Conservation (phyloP, 2,329 filamentous ascomycete genomes). For the Coniochaeta hoffmannii region DNA sequence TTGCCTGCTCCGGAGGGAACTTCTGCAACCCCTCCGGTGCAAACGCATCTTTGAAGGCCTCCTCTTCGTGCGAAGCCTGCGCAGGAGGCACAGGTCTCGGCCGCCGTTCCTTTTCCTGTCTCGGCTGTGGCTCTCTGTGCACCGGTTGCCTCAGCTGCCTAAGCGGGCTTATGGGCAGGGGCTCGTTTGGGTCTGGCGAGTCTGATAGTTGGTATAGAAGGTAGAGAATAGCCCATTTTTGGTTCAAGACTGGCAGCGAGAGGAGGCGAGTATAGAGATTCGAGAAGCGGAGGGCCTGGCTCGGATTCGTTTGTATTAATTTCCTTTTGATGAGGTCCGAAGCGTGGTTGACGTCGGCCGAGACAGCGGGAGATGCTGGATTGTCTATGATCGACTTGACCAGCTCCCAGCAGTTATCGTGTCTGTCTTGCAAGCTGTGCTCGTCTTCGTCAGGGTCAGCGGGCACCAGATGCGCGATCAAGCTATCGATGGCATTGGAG, state of each 20-base stretch:
- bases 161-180: constrained; percentile 34
- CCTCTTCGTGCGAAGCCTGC: constrained; percentile 34
- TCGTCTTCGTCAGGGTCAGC: constrained; percentile 58
- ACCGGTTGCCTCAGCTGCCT: constrained; percentile 24
- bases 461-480: constrained; percentile 69
- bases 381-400: constrained; percentile 45
- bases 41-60: constrained; percentile 44
- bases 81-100: constrained; percentile 27
- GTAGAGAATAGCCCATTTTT: constrained; percentile 96
- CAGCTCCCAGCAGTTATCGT: constrained; percentile 52
- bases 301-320: constrained; percentile 70
- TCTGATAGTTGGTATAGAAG: constrained; percentile 80
- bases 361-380: constrained; percentile 45
- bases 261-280: constrained; percentile 86
- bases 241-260: constrained; percentile 82
- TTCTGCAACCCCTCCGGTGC: constrained; percentile 43
- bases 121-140: constrained; percentile 12
- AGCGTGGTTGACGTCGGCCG: constrained; percentile 79
- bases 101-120: constrained; percentile 3
- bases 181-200: constrained; percentile 48
- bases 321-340: constrained; percentile 87
- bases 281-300: constrained; percentile 75
- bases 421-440: constrained; percentile 58
- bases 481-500: constrained; percentile 69
- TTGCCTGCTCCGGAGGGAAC: constrained; percentile 32